These are phyloP conservation scores for Glycyrrhiza uralensis DNA, from an alignment of 306 rosid species.

Conservation along the genomic window DNA sequence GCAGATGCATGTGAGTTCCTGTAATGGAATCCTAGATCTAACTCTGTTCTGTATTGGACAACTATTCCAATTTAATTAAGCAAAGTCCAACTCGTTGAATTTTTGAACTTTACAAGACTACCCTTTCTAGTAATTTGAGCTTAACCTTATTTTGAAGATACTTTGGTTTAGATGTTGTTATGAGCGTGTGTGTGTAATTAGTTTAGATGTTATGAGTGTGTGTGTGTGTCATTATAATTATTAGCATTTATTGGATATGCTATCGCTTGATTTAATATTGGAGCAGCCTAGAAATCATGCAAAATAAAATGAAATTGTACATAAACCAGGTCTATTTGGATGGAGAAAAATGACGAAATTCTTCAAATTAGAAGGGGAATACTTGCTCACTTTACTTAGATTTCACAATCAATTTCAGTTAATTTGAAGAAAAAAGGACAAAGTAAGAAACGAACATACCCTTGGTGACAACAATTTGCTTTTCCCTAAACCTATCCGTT, in stretches of 20 bases:
- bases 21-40: conserved; percentile 68
- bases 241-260: background rate
- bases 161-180: background rate
- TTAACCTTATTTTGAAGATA: background rate
- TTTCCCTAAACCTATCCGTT: conserved; percentile 48
- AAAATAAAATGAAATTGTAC: conserved; percentile 3
- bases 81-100: conserved; percentile 17
- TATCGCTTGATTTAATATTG: background rate
- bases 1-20: conserved; percentile 70
- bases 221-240: background rate
- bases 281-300: background rate
- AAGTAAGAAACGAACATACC: conserved; percentile 55
- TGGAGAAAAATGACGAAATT: background rate
- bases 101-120: conserved; percentile 11
- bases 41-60: conserved; percentile 42
- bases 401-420: conserved; percentile 10
- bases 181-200: background rate
- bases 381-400: background rate
- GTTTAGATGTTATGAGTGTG: no score
- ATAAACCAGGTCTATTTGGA: background rate
- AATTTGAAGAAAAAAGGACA: conserved; percentile 40
- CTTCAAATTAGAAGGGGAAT: background rate
- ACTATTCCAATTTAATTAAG: conserved; percentile 30
- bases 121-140: conserved; percentile 18
- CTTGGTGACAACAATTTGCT: conserved; percentile 76